These are phyloP conservation scores for Alternaria atra DNA, from an alignment of 2,329 filamentous ascomycete species.

Conservation along the genomic window DNA sequence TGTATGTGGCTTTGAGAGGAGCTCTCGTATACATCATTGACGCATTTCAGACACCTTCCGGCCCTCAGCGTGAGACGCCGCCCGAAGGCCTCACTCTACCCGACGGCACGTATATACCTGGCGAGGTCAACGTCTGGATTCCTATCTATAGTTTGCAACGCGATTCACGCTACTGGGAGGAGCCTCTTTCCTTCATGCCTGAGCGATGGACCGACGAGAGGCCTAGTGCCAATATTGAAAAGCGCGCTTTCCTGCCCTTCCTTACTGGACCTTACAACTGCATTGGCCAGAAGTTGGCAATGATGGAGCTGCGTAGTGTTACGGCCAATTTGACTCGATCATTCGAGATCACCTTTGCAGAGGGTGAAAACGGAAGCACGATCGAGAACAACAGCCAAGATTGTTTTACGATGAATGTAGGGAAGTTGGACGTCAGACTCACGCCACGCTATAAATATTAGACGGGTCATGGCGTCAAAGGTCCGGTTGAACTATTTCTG, in stretches of 20 bases:
- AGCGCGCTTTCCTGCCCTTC: slow-evolving; percentile 75
- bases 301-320: slow-evolving; percentile 70
- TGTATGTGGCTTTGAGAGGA: slow-evolving; percentile 10
- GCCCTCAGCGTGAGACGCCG: slow-evolving; percentile 46
- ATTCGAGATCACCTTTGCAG: slow-evolving; percentile 63
- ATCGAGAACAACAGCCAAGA: slow-evolving; percentile 35
- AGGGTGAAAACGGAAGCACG: slow-evolving; percentile 33
- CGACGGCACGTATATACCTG: slow-evolving; percentile 43
- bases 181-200: slow-evolving; percentile 38
- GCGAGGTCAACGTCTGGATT: slow-evolving; percentile 40
- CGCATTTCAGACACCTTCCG: slow-evolving; percentile 35
- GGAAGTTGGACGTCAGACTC: slow-evolving; percentile 38
- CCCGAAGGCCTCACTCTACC: slow-evolving; percentile 44
- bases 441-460: not conserved
- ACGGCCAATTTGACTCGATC: slow-evolving; percentile 67
- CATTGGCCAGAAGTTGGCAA: slow-evolving; percentile 73
- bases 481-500: not conserved
- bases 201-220: slow-evolving; percentile 43
- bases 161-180: slow-evolving; percentile 38
- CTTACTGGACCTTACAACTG: slow-evolving; percentile 73
- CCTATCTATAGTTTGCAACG: slow-evolving; percentile 43
- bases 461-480: not conserved
- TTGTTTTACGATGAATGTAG: slow-evolving; percentile 43
- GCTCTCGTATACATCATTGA: not conserved
- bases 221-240: slow-evolving; percentile 34